Evolutionary conservation across 768 basidiomycete species (phyloP).

Genomic region (Tylopilus cervinicoccineus): DNA sequence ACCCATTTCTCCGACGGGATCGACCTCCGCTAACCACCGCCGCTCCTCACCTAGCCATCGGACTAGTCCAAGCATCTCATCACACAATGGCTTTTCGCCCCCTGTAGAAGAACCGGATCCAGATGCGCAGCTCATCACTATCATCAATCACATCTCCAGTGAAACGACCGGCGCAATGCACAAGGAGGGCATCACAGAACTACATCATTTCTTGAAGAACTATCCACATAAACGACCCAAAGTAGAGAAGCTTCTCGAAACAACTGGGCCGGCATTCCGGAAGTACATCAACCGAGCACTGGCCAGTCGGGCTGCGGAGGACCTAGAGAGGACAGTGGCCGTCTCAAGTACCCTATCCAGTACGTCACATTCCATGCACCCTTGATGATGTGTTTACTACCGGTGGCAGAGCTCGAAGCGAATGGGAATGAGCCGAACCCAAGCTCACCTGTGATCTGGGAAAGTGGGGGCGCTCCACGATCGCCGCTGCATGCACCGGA

Average conservation of each 20-base stretch:
- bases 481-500: conserved; percentile 33
- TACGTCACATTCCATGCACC: conserved; percentile 35
- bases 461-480: conserved; percentile 31
- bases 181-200: conserved; percentile 91
- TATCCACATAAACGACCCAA: conserved; percentile 79
- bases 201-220: conserved; percentile 90
- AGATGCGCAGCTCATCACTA: conserved; percentile 74
- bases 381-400: conserved; percentile 7
- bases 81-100: conserved; percentile 50
- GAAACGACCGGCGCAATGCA: conserved; percentile 86
- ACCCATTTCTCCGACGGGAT: conserved; percentile 68
- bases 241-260: conserved; percentile 85
- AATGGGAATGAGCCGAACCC: conserved; percentile 40
- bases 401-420: conserved; percentile 55
- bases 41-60: conserved; percentile 59
- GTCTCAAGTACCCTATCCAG: conserved; percentile 84
- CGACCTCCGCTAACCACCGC: conserved; percentile 49
- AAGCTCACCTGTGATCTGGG: conserved; percentile 28
- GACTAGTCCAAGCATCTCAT: conserved; percentile 67
- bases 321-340: conserved; percentile 72
- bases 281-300: conserved; percentile 89
- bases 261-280: conserved; percentile 84
- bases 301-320: conserved; percentile 84
- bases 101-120: conserved; percentile 81
- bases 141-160: conserved; percentile 84